phyloP scores from a whole-genome alignment of 257 asterid species.

The Fraxinus pennsylvanica region DNA sequence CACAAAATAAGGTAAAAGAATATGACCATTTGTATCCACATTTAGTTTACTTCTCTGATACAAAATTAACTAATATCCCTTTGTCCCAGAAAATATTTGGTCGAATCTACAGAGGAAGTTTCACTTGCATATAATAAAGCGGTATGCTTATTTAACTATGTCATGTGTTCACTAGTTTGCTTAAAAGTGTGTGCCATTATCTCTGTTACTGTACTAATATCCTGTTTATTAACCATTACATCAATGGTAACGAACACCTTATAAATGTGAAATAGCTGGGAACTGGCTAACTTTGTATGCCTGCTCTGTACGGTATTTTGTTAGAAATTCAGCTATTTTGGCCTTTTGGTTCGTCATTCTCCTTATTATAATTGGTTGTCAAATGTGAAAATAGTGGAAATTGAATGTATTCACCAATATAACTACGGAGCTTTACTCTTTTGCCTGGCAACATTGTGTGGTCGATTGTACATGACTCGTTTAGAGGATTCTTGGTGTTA shows the following conservation, averaged over 20 bases:
- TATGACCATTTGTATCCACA: constrained; percentile 2
- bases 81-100: constrained; percentile 70
- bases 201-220: constrained; percentile 12
- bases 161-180: constrained; percentile 9
- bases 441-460: neutral
- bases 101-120: constrained; percentile 94
- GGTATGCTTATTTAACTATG: constrained; percentile 46
- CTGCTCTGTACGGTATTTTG: constrained; percentile 1
- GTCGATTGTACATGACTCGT: constrained; percentile 9
- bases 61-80: constrained; percentile 20
- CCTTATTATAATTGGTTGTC: neutral
- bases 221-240: neutral
- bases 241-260: constrained; percentile 1
- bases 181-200: constrained; percentile 5
- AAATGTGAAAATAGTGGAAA: neutral
- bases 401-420: neutral
- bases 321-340: constrained; percentile 11
- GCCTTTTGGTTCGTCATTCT: neutral
- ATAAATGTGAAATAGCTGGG: no score
- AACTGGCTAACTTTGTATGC: no score
- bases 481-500: neutral
- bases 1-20: constrained; percentile 77
- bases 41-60: constrained; percentile 18
- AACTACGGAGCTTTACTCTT: neutral
- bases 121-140: constrained; percentile 96